Conservation (phyloP, 2,329 filamentous ascomycete species). For the Claviceps lovelessii region DNA sequence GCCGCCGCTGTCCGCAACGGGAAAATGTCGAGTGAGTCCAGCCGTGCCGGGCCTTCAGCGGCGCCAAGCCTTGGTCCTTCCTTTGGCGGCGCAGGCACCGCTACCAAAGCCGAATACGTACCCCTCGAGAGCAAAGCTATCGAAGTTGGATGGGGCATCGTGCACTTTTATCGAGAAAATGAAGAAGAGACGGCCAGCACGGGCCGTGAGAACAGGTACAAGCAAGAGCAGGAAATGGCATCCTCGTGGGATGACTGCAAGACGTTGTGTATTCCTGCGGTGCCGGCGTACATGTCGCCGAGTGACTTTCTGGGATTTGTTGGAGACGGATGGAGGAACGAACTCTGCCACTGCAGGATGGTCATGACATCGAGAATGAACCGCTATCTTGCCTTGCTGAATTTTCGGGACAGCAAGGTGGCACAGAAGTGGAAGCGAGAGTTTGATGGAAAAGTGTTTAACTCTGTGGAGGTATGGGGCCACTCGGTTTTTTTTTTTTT, state of each 20-base stretch:
- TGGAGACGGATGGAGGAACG: slow-evolving; percentile 69
- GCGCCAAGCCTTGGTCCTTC: slow-evolving; percentile 40
- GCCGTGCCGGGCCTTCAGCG: slow-evolving; percentile 31
- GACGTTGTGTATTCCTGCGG: slow-evolving; percentile 82
- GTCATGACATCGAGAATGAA: slow-evolving; percentile 80
- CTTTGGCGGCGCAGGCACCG: slow-evolving; percentile 47
- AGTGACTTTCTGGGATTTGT: slow-evolving; percentile 85
- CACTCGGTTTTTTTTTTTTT: background rate
- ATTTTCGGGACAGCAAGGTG: slow-evolving; percentile 62
- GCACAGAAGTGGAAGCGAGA: slow-evolving; percentile 70
- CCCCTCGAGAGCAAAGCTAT: slow-evolving; percentile 58
- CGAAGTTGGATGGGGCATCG: slow-evolving; percentile 78
- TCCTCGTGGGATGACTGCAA: slow-evolving; percentile 52
- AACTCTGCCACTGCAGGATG: slow-evolving; percentile 89
- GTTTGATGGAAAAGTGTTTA: slow-evolving; percentile 90
- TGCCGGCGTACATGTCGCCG: slow-evolving; percentile 85
- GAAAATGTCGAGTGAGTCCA: slow-evolving; percentile 22
- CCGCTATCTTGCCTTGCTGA: slow-evolving; percentile 89
- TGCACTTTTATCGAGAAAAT: slow-evolving; percentile 82
- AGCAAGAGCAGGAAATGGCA: slow-evolving; percentile 14
- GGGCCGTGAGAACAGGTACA: slow-evolving; percentile 10
- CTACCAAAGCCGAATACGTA: slow-evolving; percentile 70
- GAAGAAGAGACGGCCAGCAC: slow-evolving; percentile 51
- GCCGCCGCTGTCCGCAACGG: slow-evolving; percentile 9
- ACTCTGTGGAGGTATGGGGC: slow-evolving; percentile 62